These are phyloP conservation scores for Nepenthes gracilis DNA, from an alignment of 148 eudicot genomes.

Conservation along the genomic window DNA sequence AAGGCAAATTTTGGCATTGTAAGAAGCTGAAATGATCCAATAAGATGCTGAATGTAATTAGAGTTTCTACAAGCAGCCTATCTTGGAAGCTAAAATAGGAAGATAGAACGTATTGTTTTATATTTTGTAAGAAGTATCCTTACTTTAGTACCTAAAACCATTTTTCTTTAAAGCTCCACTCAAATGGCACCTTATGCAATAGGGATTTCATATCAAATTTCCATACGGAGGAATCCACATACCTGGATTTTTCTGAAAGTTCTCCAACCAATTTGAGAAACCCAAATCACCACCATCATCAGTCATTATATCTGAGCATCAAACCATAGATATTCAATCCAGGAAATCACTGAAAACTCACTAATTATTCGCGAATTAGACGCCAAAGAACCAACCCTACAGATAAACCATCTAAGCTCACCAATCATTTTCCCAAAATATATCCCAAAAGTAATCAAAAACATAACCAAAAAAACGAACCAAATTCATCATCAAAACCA, in stretches of 20 bases:
- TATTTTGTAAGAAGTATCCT: too few species aligned
- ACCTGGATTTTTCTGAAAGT: slow-evolving; percentile 69
- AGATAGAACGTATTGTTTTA: too few species aligned
- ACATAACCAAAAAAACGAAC: too few species aligned
- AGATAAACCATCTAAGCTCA: neutral
- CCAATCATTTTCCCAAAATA: neutral
- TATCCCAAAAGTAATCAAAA: too few species aligned
- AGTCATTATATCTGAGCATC: slow-evolving; percentile 23
- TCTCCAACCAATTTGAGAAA: slow-evolving; percentile 70
- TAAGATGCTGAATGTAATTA: too few species aligned
- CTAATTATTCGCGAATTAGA: neutral
- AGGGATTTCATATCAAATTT: neutral
- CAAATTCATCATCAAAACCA: too few species aligned
- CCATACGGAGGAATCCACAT: slow-evolving; percentile 3
- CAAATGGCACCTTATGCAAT: neutral
- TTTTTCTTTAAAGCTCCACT: too few species aligned
- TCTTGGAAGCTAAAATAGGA: too few species aligned
- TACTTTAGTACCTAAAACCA: too few species aligned
- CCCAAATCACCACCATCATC: slow-evolving; percentile 54
- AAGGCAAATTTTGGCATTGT: too few species aligned
- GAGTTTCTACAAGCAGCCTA: too few species aligned
- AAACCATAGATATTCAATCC: neutral
- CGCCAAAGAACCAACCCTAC: neutral
- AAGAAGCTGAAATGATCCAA: too few species aligned
- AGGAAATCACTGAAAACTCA: neutral